A percentile compares a stretch with the other conserved stretches of the same genome.
Evolutionary conservation across 108 stramenopile species (phyloP).

Genomic region (Mediolabrus comicus): DNA sequence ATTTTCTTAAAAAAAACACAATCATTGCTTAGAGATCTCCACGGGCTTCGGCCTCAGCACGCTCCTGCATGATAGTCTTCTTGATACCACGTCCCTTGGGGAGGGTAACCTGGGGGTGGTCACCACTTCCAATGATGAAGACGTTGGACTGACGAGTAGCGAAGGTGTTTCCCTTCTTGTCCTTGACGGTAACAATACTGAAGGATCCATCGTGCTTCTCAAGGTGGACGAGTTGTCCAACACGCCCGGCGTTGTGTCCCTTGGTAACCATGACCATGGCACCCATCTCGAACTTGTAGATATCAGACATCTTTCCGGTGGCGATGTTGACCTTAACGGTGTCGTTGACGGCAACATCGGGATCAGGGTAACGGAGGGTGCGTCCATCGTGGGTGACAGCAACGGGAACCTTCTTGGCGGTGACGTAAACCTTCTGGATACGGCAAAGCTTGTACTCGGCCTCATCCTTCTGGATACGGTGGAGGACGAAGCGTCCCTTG

Average conservation of each 20-base stretch:
- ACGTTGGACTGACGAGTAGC: conserved; percentile 95
- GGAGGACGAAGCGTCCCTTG: conserved; percentile 98
- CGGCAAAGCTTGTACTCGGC: conserved; percentile 98
- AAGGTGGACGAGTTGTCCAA: conserved; percentile 93
- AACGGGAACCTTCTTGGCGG: conserved; percentile 95
- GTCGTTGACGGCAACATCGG: conserved; percentile 97
- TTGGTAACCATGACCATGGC: conserved; percentile 95
- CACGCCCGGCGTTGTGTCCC: conserved; percentile 97
- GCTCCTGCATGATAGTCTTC: conserved; percentile 98
- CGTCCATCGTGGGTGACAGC: conserved; percentile 99
- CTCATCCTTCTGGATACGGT: conserved; percentile 93
- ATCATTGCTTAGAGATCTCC: conserved; percentile 56
- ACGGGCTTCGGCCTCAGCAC: conserved; percentile 82
- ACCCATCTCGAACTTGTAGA: conserved; percentile 96
- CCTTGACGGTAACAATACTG: conserved; percentile 97
- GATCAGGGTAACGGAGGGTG: conserved; percentile 99
- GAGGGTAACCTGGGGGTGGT: conserved; percentile 88
- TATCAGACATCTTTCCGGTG: conserved; percentile 94
- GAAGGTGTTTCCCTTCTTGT: conserved; percentile 95
- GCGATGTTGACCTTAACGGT: conserved; percentile 95
- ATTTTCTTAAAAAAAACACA: neutral
- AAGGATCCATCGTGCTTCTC: conserved; percentile 99
- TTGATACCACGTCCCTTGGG: conserved; percentile 99
- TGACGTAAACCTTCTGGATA: conserved; percentile 89
- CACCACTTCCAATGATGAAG: conserved; percentile 94